Percentiles rank a stretch among this genome's conserved stretches.
Conservation (phyloP, 495 filamentous ascomycete species). For the Neurospora sp. region DNA sequence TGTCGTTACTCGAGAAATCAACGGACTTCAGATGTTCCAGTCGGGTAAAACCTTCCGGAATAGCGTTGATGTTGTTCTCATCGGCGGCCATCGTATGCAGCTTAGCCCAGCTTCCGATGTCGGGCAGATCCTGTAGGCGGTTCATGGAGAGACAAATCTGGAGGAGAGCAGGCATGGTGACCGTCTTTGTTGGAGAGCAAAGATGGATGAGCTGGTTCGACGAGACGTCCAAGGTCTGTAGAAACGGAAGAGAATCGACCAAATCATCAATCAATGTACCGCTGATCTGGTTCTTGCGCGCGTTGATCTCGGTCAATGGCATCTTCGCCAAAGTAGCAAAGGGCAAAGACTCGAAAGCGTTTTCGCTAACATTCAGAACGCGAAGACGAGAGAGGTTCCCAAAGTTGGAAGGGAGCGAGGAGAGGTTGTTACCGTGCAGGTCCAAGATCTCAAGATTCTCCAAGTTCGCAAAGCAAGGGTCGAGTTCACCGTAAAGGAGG, state of each 20-base stretch:
- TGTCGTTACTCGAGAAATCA: constrained; percentile 76
- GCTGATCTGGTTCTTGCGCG: constrained; percentile 67
- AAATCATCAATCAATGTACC: constrained; percentile 58
- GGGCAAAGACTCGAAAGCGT: constrained; percentile 58
- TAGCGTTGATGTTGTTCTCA: constrained; percentile 62
- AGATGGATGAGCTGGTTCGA: constrained; percentile 57
- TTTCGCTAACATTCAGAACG: constrained; percentile 67
- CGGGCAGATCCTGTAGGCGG: constrained; percentile 58
- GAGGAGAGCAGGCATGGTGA: constrained; percentile 57
- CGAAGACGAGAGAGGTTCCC: constrained; percentile 54
- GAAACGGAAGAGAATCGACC: constrained; percentile 44
- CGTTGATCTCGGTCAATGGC: constrained; percentile 62
- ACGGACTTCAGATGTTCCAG: constrained; percentile 59
- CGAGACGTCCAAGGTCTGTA: constrained; percentile 68
- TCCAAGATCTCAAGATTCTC: constrained; percentile 67
- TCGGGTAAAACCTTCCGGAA: constrained; percentile 64
- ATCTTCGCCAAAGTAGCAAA: constrained; percentile 55
- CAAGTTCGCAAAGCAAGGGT: constrained; percentile 46
- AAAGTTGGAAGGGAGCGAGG: constrained; percentile 60
- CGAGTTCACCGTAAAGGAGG: constrained; percentile 53
- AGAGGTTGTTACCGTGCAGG: constrained; percentile 69
- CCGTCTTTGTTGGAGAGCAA: constrained; percentile 15
- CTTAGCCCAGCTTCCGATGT: constrained; percentile 58
- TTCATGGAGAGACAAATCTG: constrained; percentile 68
- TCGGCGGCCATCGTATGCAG: constrained; percentile 65